Percentiles rank a stretch among this genome's conserved stretches.
phyloP scores from a whole-genome alignment of 148 eudicot species.

The Agrostemma githago region DNA sequence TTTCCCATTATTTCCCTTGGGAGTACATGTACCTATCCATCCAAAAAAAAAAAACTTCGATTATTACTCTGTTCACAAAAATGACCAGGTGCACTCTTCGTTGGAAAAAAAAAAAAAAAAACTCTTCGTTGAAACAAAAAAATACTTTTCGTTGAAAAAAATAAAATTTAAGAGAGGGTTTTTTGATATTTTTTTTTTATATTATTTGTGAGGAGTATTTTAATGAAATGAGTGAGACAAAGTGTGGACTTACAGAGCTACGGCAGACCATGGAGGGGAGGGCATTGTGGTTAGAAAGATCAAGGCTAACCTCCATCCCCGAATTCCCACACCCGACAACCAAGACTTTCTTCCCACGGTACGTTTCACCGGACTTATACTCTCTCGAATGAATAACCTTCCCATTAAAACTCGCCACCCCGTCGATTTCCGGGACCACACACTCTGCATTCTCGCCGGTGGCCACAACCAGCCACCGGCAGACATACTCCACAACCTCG shows the following conservation, averaged over 20 bases:
- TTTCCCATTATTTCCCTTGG: conserved; percentile 75
- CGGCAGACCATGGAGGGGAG: conserved; percentile 68
- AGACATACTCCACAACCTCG: conserved; percentile 55
- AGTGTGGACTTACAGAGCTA: conserved; percentile 30
- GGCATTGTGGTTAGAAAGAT: conserved; percentile 72
- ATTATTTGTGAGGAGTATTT: too few species aligned
- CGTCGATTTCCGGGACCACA: conserved; percentile 69
- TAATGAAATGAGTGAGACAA: too few species aligned
- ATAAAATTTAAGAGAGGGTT: too few species aligned
- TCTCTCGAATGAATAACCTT: conserved; percentile 72
- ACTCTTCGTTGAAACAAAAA: too few species aligned
- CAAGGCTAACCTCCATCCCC: conserved; percentile 94
- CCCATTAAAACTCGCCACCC: conserved; percentile 50
- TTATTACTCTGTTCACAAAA: too few species aligned
- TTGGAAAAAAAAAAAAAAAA: too few species aligned
- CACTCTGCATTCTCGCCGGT: conserved; percentile 89
- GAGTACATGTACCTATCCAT: conserved; percentile 53
- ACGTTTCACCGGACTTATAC: conserved; percentile 70
- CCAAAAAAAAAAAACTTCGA: background rate
- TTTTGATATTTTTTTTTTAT: too few species aligned
- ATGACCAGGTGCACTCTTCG: too few species aligned
- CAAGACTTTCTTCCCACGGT: conserved; percentile 52
- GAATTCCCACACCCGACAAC: conserved; percentile 96
- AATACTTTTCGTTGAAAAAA: too few species aligned
- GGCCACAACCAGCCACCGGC: conserved; percentile 84